Conservation (phyloP, 1,139 yeast species). For the Kodamaea ohmeri region DNA sequence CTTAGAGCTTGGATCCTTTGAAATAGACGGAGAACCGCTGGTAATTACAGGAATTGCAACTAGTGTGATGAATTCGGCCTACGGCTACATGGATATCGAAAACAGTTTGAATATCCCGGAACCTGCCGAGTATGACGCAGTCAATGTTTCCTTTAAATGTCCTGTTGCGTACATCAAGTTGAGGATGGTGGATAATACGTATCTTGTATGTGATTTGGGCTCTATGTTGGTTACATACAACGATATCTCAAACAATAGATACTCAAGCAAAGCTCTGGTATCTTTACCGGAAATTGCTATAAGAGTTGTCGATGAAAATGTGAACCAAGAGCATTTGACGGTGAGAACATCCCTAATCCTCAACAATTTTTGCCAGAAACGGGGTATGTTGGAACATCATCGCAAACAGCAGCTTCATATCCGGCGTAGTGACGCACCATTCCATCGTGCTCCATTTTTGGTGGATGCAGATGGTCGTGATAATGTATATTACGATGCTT, state of each 20-base stretch:
- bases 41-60: slow-evolving; percentile 47
- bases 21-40: slow-evolving; percentile 49
- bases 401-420: slow-evolving; percentile 64
- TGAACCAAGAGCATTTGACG: slow-evolving; percentile 23
- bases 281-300: slow-evolving; percentile 46
- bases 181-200: slow-evolving; percentile 18
- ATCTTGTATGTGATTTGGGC: slow-evolving; percentile 27
- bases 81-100: slow-evolving; percentile 71
- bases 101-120: slow-evolving; percentile 61
- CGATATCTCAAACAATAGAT: slow-evolving; percentile 69
- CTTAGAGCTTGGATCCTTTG: slow-evolving; percentile 60
- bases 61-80: slow-evolving; percentile 48
- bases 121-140: slow-evolving; percentile 64
- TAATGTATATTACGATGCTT: slow-evolving; percentile 42
- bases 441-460: slow-evolving; percentile 73
- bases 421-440: slow-evolving; percentile 74
- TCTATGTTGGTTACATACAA: slow-evolving; percentile 50
- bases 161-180: slow-evolving; percentile 30
- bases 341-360: slow-evolving; percentile 56
- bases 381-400: slow-evolving; percentile 46
- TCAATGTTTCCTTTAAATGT: slow-evolving; percentile 53
- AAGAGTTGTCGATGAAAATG: slow-evolving; percentile 24
- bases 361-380: slow-evolving; percentile 59
- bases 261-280: slow-evolving; percentile 54
- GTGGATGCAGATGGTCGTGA: slow-evolving; percentile 49